phyloP scores from a whole-genome alignment of 345 rosid species.

The Lagerstroemia speciosa region DNA sequence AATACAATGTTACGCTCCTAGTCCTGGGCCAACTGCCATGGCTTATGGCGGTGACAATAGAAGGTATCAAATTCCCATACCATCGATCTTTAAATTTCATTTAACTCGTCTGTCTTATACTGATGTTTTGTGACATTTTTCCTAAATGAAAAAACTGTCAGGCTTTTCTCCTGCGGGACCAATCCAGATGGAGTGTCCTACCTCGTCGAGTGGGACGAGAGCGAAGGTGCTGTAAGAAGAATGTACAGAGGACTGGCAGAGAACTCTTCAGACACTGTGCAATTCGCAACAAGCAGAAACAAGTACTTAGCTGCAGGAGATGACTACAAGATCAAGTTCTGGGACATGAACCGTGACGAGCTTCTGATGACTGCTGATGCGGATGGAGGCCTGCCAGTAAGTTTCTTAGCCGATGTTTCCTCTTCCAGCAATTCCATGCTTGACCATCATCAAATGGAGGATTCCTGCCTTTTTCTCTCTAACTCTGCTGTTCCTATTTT shows the following conservation, averaged over 20 bases:
- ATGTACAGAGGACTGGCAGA: constrained; percentile 25
- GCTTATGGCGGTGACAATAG: constrained; percentile 20
- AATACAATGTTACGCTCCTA: constrained; percentile 31
- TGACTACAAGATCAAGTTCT: constrained; percentile 23
- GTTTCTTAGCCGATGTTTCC: constrained; percentile 8
- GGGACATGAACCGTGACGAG: constrained; percentile 30
- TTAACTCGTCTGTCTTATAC: not conserved
- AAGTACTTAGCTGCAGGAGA: constrained; percentile 31
- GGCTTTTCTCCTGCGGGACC: constrained; percentile 34
- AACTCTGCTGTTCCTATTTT: constrained; percentile 5
- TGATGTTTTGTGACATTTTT: too few species aligned
- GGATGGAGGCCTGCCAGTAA: constrained; percentile 54
- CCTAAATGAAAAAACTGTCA: constrained; percentile 4
- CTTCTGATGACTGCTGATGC: constrained; percentile 26
- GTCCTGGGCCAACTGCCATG: constrained; percentile 24
- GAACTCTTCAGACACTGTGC: constrained; percentile 17
- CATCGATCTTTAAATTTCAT: not conserved
- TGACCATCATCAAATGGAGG: not conserved
- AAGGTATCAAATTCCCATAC: constrained; percentile 11
- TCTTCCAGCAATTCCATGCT: not conserved
- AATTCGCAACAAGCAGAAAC: constrained; percentile 21
- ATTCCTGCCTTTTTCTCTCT: not conserved
- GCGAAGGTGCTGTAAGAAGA: constrained; percentile 24
- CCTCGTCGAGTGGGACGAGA: constrained; percentile 34
- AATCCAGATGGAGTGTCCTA: constrained; percentile 26